These are phyloP conservation scores for Alternaria longipes DNA, from an alignment of 2,329 filamentous ascomycete genomes.

Conservation along the genomic window DNA sequence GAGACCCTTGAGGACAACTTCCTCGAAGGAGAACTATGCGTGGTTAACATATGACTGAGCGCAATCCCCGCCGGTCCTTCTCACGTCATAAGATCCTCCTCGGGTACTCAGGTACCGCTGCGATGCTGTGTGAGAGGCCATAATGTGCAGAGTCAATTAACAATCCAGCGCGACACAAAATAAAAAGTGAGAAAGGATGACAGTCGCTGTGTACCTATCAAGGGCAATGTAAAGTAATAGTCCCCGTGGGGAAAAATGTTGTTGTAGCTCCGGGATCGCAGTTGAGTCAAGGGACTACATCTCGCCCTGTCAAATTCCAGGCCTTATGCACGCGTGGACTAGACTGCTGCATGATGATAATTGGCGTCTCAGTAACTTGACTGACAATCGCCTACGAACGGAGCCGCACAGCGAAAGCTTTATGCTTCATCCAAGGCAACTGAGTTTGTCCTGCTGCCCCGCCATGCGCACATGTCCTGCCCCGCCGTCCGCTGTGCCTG, in stretches of 20 bases:
- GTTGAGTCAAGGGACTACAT: conserved; percentile 34
- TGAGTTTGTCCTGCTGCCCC: conserved; percentile 15
- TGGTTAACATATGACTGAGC: conserved; percentile 25
- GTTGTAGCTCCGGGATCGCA: conserved; percentile 40
- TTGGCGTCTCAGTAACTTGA: not conserved
- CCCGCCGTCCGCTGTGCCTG: conserved; percentile 21
- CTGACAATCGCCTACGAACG: not conserved
- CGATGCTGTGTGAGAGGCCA: conserved; percentile 61
- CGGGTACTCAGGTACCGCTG: conserved; percentile 71
- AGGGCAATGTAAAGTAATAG: conserved; percentile 10
- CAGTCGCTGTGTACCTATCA: conserved; percentile 11
- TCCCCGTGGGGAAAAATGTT: conserved; percentile 40
- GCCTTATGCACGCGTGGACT: conserved; percentile 14
- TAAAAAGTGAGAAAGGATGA: conserved; percentile 5
- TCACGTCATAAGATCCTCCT: conserved; percentile 69
- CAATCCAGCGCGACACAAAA: conserved; percentile 12
- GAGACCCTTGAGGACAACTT: conserved; percentile 88
- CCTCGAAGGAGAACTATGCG: conserved; percentile 84
- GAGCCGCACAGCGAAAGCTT: not conserved
- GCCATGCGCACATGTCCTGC: conserved; percentile 4
- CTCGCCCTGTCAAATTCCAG: conserved; percentile 17
- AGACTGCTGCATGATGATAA: not conserved
- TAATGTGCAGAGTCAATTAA: conserved; percentile 29
- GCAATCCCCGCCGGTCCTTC: conserved; percentile 26
- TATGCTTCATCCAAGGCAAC: conserved; percentile 4